Evolutionary conservation across 345 rosid genomes (phyloP).

Genomic region (Brassica cretica): DNA sequence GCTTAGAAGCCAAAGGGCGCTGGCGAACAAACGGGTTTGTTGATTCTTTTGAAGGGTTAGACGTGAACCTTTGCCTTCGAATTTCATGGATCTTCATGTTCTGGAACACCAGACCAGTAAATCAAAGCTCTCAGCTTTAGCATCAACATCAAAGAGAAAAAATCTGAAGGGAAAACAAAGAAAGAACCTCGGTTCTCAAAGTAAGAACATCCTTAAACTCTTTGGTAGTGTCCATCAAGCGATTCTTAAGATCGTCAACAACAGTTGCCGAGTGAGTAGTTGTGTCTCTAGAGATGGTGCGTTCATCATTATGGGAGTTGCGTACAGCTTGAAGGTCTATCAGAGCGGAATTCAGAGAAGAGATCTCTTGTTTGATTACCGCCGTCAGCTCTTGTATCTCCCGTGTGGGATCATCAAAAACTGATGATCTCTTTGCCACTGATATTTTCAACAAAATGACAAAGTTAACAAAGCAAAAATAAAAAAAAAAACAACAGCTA

Average conservation of each 20-base stretch:
- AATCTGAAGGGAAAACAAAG: conserved; percentile 18
- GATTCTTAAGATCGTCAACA: conserved; percentile 74
- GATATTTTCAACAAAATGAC: conserved; percentile 10
- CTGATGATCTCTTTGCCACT: conserved; percentile 88
- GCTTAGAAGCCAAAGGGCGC: conserved; percentile 67
- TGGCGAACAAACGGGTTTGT: conserved; percentile 79
- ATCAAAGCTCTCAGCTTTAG: conserved; percentile 7
- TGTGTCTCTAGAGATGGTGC: conserved; percentile 63
- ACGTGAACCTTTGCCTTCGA: conserved; percentile 76
- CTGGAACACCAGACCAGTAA: conserved; percentile 45
- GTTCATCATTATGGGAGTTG: conserved; percentile 59
- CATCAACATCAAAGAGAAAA: background rate
- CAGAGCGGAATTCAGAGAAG: conserved; percentile 73
- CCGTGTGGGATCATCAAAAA: conserved; percentile 79
- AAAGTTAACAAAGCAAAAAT: background rate
- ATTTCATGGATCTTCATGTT: conserved; percentile 77
- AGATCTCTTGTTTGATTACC: conserved; percentile 80
- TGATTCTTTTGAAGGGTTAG: conserved; percentile 63
- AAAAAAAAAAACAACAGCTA: conserved; percentile 1
- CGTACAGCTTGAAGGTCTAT: conserved; percentile 71
- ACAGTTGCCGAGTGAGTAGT: conserved; percentile 72
- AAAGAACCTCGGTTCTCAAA: conserved; percentile 72
- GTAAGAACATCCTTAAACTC: conserved; percentile 89
- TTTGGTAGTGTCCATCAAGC: conserved; percentile 77
- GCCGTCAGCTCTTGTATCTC: conserved; percentile 83